phyloP scores from a whole-genome alignment of 371 early-diverging fungal genomes.

The Sporodiniella umbellata region DNA sequence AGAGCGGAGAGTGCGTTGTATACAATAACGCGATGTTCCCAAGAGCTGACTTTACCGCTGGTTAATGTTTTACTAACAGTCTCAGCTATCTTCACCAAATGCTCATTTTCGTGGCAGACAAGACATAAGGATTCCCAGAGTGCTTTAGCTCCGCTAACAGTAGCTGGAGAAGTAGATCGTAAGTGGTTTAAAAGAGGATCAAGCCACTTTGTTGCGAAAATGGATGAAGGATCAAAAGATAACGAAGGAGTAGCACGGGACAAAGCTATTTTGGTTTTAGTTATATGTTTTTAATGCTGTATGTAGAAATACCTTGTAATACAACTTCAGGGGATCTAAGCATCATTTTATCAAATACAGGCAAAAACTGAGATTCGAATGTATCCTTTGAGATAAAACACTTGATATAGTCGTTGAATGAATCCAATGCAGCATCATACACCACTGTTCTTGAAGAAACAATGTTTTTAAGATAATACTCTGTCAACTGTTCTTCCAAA shows the following conservation, averaged over 20 bases:
- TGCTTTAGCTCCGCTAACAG: constrained; percentile 52
- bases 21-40: constrained; percentile 66
- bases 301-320: constrained; percentile 49
- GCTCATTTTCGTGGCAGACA: constrained; percentile 44
- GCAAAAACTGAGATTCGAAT: constrained; percentile 52
- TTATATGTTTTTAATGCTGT: background rate
- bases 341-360: constrained; percentile 69
- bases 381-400: constrained; percentile 47
- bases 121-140: constrained; percentile 57
- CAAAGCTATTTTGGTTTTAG: constrained; percentile 33
- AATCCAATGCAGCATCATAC: constrained; percentile 45
- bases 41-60: constrained; percentile 54
- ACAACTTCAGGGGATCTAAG: constrained; percentile 88
- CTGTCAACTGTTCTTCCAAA: constrained; percentile 48
- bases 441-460: constrained; percentile 56
- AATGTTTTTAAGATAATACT: constrained; percentile 63
- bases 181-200: constrained; percentile 66
- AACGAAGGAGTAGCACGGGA: constrained; percentile 45
- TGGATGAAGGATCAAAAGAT: constrained; percentile 58
- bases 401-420: constrained; percentile 61
- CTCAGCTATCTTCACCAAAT: constrained; percentile 58
- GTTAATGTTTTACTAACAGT: constrained; percentile 55
- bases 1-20: constrained; percentile 53
- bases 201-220: constrained; percentile 64
- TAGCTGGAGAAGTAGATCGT: constrained; percentile 63